Evolutionary conservation across 805 yeast genomes (phyloP), one percentile per base, ranked within the genome.

Genomic region (Barnettozyma californica): DNA sequence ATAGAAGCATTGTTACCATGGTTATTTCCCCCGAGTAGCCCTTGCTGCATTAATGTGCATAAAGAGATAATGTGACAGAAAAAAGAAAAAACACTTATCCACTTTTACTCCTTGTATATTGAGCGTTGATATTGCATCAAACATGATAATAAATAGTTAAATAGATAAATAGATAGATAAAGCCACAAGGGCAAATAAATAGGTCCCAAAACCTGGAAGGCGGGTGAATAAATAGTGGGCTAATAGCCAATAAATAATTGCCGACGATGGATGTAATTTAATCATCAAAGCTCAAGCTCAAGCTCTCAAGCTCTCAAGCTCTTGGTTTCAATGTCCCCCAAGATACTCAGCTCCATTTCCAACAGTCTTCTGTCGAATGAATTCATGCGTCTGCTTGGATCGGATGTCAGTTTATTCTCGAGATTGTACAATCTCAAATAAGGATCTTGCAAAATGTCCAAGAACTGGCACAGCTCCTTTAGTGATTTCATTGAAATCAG

Each of bases 271-370:
- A 45, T 45, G 41, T n/a, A 13, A 23, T 23, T 5, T 23, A 23
- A 23, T 23, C 25, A 23, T 26, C 23, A n/a, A n/a, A n/a, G n/a
- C n/a, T n/a, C n/a, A n/a, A n/a, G n/a, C n/a, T n/a, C n/a, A n/a
- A n/a, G n/a, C n/a, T n/a, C n/a, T 41, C 40, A 20, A 35, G 20
- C 18, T 34, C 41, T 41, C 11, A 26, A 19, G 9, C 41, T 38
- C 11, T 54, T 51, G 16, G 53, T 49, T 39, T 57, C 59, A 21
- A 50, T 27, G 29, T 50, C 49, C 0, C 60, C 60, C 38, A 56
- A 34, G 18, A 58, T 58, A n/a, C 50, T 47, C 38, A 50, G 19
- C 34, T 58, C 62, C 58, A 58, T 51, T 42, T 53, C 52, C 18
- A 50, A 46, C 40, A 58, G 23, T 37, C 51, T 51, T 10, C 43